phyloP scores from a whole-genome alignment of 2,329 filamentous ascomycete genomes.

The Colletotrichum ledebouriae region DNA sequence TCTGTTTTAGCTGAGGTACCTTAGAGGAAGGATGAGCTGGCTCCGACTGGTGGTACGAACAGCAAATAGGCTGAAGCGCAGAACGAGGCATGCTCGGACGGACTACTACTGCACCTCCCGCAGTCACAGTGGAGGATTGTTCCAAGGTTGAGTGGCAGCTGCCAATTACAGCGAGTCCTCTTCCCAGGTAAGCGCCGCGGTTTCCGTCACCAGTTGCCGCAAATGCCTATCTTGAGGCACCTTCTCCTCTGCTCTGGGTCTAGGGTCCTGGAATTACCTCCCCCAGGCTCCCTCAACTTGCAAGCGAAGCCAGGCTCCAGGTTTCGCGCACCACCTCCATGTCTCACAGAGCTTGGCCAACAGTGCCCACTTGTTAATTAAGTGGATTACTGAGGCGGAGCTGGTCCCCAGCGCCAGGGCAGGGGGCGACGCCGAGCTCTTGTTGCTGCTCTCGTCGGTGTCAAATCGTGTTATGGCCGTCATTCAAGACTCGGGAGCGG shows the following conservation, averaged over 20 bases:
- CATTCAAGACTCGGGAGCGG: not conserved
- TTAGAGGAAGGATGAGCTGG: not conserved
- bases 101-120: conserved; percentile 14
- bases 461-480: conserved; percentile 16
- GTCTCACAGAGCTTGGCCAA: conserved; percentile 22
- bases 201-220: conserved; percentile 16
- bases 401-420: no score
- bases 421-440: no score
- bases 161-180: conserved; percentile 22
- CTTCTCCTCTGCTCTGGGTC: not conserved
- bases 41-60: conserved; percentile 5
- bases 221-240: no score
- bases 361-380: conserved; percentile 6
- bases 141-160: conserved; percentile 1
- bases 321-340: not conserved
- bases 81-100: conserved; percentile 2
- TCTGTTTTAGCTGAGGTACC: not conserved
- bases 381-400: conserved; percentile 8
- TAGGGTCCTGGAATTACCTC: not conserved
- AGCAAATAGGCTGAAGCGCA: conserved; percentile 10
- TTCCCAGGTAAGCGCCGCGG: conserved; percentile 20
- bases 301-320: conserved; percentile 12
- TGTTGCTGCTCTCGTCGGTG: not conserved
- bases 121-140: conserved; percentile 3
- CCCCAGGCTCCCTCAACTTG: not conserved